Conservation (phyloP, 805 yeast species). For the Candida ovalis region DNA sequence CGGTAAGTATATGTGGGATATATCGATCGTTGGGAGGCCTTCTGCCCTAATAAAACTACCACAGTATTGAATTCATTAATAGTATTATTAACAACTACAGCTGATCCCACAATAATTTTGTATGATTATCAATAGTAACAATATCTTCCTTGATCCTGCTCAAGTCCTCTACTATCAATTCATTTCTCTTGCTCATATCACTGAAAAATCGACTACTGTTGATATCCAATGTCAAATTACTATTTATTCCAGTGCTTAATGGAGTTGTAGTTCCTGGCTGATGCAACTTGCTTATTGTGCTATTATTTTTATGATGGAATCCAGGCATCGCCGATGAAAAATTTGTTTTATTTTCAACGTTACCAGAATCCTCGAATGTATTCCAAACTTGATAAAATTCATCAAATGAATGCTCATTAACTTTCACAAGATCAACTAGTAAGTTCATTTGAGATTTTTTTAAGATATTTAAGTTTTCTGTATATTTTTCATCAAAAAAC, state of each 20-base stretch:
- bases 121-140: conserved; percentile 41
- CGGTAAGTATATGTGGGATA: too few relatives aligned
- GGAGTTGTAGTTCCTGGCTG: not conserved
- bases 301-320: not conserved
- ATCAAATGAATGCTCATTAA: conserved; percentile 27
- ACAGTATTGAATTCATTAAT: too few relatives aligned
- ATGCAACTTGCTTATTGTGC: not conserved
- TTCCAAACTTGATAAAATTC: conserved; percentile 31
- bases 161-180: conserved; percentile 44
- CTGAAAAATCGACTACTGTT: conserved; percentile 46
- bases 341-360: not conserved
- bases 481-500: conserved; percentile 51
- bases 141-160: conserved; percentile 51
- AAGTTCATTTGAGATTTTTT: conserved; percentile 54
- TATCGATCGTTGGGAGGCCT: too few relatives aligned
- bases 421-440: conserved; percentile 36
- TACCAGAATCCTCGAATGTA: conserved; percentile 8
- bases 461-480: conserved; percentile 46
- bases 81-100: conserved; percentile 4
- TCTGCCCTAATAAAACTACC: too few relatives aligned
- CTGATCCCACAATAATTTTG: conserved; percentile 40
- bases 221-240: conserved; percentile 15
- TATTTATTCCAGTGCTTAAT: not conserved
- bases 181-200: conserved; percentile 46
- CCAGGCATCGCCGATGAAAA: too few relatives aligned